A percentile compares a stretch with the other conserved stretches of the same genome.
These are phyloP conservation scores for Cyclotella distinguenda DNA, from an alignment of 108 stramenopile species.

Conservation along the genomic window DNA sequence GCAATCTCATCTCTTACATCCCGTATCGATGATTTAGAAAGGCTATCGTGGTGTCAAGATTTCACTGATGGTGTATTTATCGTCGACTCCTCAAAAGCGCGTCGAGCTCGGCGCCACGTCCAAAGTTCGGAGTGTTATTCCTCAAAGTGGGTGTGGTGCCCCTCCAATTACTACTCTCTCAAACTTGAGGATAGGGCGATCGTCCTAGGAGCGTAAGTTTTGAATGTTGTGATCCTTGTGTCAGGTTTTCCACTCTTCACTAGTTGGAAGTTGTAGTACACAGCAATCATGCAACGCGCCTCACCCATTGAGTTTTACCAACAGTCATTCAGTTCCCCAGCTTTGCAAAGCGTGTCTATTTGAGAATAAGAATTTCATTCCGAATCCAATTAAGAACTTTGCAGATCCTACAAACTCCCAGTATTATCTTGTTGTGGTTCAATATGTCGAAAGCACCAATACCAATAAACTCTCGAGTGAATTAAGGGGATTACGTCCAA, in stretches of 20 bases:
- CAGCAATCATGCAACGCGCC: background rate
- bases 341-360: conserved; percentile 80
- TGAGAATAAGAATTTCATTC: conserved; percentile 71
- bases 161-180: conserved; percentile 60
- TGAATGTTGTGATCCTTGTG: background rate
- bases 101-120: conserved; percentile 61
- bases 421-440: conserved; percentile 78
- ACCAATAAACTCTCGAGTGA: conserved; percentile 58
- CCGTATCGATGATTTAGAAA: conserved; percentile 23
- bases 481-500: conserved; percentile 61
- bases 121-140: conserved; percentile 41
- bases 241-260: background rate
- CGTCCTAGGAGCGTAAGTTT: conserved; percentile 43
- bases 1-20: conserved; percentile 3
- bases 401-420: conserved; percentile 52
- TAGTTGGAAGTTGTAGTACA: background rate
- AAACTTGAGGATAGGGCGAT: conserved; percentile 58
- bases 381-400: conserved; percentile 10
- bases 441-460: conserved; percentile 74
- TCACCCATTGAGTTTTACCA: background rate
- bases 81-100: conserved; percentile 27
- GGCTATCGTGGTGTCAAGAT: conserved; percentile 3
- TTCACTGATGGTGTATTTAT: background rate
- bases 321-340: conserved; percentile 34
- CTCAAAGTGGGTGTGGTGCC: conserved; percentile 67